phyloP scores from a whole-genome alignment of 1,139 yeast species.

The Entelexis sorbosivorans region DNA sequence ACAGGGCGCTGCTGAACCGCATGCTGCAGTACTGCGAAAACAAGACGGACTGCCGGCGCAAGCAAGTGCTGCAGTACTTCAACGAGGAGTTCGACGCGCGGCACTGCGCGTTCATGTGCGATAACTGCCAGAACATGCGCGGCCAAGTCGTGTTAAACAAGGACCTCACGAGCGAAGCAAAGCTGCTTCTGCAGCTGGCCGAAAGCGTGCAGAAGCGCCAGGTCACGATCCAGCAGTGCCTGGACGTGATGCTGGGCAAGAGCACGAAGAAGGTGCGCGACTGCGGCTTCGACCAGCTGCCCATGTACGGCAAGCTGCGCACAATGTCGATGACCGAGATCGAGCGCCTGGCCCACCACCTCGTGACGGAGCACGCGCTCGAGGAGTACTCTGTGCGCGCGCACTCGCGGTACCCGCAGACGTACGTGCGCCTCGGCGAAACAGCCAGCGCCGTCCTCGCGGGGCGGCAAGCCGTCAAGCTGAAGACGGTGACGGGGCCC shows the following conservation, averaged over 20 bases:
- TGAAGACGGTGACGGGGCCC: constrained; percentile 8
- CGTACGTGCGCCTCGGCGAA: constrained; percentile 55
- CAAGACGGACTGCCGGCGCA: constrained; percentile 77
- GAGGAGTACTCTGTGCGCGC: constrained; percentile 47
- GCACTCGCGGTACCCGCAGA: constrained; percentile 66
- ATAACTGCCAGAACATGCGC: constrained; percentile 54
- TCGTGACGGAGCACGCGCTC: constrained; percentile 57
- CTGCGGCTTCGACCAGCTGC: constrained; percentile 39
- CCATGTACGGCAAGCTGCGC: constrained; percentile 62
- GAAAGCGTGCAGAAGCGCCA: constrained; percentile 39
- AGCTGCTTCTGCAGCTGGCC: constrained; percentile 49
- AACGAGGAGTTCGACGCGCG: constrained; percentile 66
- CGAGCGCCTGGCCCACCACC: constrained; percentile 70
- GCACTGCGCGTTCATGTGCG: constrained; percentile 66
- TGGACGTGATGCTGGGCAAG: constrained; percentile 74
- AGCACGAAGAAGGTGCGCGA: constrained; percentile 7
- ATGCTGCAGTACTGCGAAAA: constrained; percentile 91
- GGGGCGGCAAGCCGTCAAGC: constrained; percentile 30
- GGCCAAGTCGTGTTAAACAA: constrained; percentile 39
- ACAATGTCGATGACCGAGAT: constrained; percentile 32
- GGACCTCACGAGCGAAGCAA: constrained; percentile 63
- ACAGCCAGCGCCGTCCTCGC: constrained; percentile 40
- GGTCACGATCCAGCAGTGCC: constrained; percentile 71
- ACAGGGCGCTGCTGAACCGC: constrained; percentile 62
- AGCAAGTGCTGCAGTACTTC: constrained; percentile 79